Percentiles rank a stretch among this genome's conserved stretches.
Conservation (phyloP, 495 filamentous ascomycete genomes). For the Neurospora sp. region DNA sequence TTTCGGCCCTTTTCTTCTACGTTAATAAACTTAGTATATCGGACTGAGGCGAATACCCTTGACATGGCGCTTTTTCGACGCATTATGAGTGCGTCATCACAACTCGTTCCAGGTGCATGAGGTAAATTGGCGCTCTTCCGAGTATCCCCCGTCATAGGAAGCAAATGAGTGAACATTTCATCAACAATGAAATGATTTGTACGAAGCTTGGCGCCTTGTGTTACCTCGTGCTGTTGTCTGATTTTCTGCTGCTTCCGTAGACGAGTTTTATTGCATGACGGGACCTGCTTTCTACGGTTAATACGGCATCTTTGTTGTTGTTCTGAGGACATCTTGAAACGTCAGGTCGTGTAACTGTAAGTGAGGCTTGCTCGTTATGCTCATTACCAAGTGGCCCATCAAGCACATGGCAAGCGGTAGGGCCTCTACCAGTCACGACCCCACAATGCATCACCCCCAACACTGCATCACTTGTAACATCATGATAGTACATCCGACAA, state of each 20-base stretch:
- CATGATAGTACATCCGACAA: too few relatives aligned
- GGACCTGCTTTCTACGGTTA: too few relatives aligned
- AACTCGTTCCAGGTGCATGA: neutral
- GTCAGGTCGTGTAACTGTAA: neutral
- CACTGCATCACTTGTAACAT: too few relatives aligned
- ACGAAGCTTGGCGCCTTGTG: neutral
- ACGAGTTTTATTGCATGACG: neutral
- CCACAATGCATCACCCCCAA: too few relatives aligned
- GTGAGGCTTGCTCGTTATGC: too few relatives aligned
- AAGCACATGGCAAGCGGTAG: neutral
- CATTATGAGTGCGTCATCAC: neutral
- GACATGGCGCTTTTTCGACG: neutral
- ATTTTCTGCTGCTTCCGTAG: neutral
- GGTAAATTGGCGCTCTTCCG: neutral
- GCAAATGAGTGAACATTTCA: neutral
- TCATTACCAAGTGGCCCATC: neutral
- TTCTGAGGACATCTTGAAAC: neutral
- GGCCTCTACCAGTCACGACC: too few relatives aligned
- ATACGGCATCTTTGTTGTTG: neutral
- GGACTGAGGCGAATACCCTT: neutral
- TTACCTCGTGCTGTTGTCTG: neutral
- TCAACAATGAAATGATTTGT: neutral
- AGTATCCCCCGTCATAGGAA: neutral
- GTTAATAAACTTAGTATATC: neutral
- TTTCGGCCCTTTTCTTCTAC: neutral